phyloP scores from a whole-genome alignment of 2,329 filamentous ascomycete species.

The Aspergillus sp. region DNA sequence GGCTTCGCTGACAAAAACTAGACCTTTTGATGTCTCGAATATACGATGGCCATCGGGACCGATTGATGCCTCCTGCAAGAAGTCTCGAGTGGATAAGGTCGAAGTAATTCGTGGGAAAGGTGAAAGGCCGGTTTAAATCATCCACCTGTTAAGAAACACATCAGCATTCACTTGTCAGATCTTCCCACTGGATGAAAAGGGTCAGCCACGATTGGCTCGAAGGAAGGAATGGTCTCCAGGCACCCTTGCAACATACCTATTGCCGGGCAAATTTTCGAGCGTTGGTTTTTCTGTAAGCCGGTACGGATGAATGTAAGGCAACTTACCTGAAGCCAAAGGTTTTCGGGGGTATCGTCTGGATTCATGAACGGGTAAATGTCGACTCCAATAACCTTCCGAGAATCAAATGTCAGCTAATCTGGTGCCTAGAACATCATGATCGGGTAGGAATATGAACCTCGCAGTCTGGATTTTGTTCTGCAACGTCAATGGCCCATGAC shows the following conservation, averaged over 20 bases:
- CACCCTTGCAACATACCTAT: background rate
- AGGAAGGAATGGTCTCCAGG: background rate
- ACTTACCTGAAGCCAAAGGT: conserved; percentile 65
- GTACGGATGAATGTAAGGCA: background rate
- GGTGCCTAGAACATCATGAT: background rate
- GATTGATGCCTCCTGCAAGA: conserved; percentile 64
- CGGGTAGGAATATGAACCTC: conserved; percentile 56
- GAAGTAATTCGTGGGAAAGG: conserved; percentile 70
- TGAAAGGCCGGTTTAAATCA: conserved; percentile 68
- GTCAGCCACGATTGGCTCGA: background rate
- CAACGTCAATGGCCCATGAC: conserved; percentile 69
- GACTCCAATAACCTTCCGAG: conserved; percentile 63
- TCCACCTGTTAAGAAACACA: conserved; percentile 52
- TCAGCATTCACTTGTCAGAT: background rate
- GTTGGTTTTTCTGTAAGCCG: background rate
- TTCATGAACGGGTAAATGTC: conserved; percentile 71
- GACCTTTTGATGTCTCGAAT: conserved; percentile 68
- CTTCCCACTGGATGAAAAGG: background rate
- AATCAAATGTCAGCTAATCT: conserved; percentile 18
- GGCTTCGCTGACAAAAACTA: conserved; percentile 15
- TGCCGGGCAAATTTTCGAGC: background rate
- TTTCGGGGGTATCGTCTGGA: conserved; percentile 63
- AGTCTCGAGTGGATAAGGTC: conserved; percentile 77
- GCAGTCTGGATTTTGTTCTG: conserved; percentile 62
- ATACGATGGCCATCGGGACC: conserved; percentile 71